phyloP scores from a whole-genome alignment of 176 grass and related monocot species.

The Panicum miliaceum region DNA sequence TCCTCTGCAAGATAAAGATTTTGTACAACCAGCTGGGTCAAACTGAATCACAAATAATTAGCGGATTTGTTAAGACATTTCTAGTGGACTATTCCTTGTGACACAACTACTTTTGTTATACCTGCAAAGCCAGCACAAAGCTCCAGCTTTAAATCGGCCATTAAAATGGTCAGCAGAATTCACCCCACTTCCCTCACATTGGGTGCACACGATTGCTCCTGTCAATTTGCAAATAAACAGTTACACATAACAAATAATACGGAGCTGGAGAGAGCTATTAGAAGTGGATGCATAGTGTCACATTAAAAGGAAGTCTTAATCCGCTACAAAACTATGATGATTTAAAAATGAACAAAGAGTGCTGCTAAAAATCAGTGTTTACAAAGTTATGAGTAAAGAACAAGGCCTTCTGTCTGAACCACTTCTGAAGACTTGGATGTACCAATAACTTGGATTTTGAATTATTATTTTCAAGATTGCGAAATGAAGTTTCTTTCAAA shows the following conservation, averaged over 20 bases:
- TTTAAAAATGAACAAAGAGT: background rate
- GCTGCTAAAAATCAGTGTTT: background rate
- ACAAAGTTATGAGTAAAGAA: background rate
- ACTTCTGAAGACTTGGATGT: background rate
- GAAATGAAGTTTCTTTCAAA: constrained; percentile 20
- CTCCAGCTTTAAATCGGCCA: constrained; percentile 91
- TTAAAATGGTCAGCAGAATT: constrained; percentile 88
- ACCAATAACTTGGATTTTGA: background rate
- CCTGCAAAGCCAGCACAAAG: constrained; percentile 97
- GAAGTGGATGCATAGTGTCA: background rate
- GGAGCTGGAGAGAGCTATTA: background rate
- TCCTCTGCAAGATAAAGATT: constrained; percentile 48
- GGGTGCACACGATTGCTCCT: constrained; percentile 67
- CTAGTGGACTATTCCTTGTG: background rate
- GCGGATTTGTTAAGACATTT: background rate
- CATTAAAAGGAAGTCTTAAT: background rate
- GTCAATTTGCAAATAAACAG: constrained; percentile 39
- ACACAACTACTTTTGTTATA: constrained; percentile 37
- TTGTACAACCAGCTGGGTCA: constrained; percentile 18
- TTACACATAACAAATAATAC: constrained; percentile 2
- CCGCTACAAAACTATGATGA: background rate
- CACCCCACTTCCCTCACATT: constrained; percentile 76
- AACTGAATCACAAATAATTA: background rate
- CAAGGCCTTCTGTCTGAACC: background rate
- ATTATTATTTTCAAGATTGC: background rate